Evolutionary conservation across 306 rosid species (phyloP).

Genomic region (Delonix regia): DNA sequence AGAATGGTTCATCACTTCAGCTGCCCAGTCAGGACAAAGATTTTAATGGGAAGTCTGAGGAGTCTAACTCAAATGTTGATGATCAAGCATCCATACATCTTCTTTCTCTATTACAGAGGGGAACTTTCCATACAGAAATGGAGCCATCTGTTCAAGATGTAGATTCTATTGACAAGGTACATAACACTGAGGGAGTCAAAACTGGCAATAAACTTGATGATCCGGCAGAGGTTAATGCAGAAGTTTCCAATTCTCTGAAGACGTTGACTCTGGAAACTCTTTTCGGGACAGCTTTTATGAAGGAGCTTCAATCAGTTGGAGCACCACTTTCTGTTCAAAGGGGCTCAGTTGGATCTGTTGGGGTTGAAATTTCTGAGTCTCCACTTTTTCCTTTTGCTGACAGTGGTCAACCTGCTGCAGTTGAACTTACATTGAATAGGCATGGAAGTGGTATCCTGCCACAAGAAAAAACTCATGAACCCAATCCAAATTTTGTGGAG

Average conservation of each 20-base stretch:
- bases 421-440: slow-evolving; percentile 48
- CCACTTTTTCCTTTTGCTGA: slow-evolving; percentile 55
- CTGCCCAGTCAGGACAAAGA: slow-evolving; percentile 48
- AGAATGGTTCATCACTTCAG: slow-evolving; percentile 43
- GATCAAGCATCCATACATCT: slow-evolving; percentile 79
- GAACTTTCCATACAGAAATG: slow-evolving; percentile 48
- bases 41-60: slow-evolving; percentile 51
- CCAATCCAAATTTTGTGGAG: slow-evolving; percentile 57
- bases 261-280: slow-evolving; percentile 81
- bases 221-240: slow-evolving; percentile 56
- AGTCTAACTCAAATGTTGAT: slow-evolving; percentile 54
- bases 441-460: slow-evolving; percentile 49
- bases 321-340: slow-evolving; percentile 91
- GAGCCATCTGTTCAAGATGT: slow-evolving; percentile 45
- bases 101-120: slow-evolving; percentile 84
- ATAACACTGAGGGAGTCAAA: slow-evolving; percentile 43
- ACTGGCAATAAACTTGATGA: slow-evolving; percentile 41
- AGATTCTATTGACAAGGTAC: slow-evolving; percentile 42
- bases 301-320: slow-evolving; percentile 92
- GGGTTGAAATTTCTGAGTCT: slow-evolving; percentile 62
- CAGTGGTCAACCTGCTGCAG: slow-evolving; percentile 45
- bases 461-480: slow-evolving; percentile 51
- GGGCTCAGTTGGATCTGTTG: slow-evolving; percentile 60
- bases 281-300: slow-evolving; percentile 94
- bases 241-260: slow-evolving; percentile 56